Percentiles rank a stretch among this genome's conserved stretches.
These are phyloP conservation scores for Nyssa sinensis DNA, from an alignment of 148 eudicot species.

Conservation along the genomic window DNA sequence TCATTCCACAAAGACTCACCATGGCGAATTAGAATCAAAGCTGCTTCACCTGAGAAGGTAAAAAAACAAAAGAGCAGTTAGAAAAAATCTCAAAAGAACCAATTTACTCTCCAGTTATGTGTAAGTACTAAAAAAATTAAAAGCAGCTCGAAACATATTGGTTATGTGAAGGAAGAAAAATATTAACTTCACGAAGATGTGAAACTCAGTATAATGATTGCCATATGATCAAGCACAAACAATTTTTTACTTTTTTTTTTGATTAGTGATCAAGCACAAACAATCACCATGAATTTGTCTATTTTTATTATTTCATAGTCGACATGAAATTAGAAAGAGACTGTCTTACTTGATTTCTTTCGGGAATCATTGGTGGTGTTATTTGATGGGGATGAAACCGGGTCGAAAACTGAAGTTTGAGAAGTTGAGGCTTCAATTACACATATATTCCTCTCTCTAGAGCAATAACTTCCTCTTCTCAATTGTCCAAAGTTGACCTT, in stretches of 20 bases:
- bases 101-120: background rate
- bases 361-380: slow-evolving; percentile 35
- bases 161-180: background rate
- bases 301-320: background rate
- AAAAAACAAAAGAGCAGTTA: slow-evolving; percentile 1
- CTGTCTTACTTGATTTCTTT: slow-evolving; percentile 68
- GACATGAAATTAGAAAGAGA: background rate
- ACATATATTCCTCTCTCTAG: slow-evolving; percentile 35
- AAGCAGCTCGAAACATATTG: too few relatives aligned
- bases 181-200: too few relatives aligned
- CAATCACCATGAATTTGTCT: too few relatives aligned
- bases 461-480: slow-evolving; percentile 30
- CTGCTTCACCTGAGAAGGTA: slow-evolving; percentile 67
- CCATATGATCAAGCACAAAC: background rate
- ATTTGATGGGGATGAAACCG: slow-evolving; percentile 42
- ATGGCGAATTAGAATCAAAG: slow-evolving; percentile 85
- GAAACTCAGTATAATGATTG: background rate
- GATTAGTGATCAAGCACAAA: background rate
- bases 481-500: slow-evolving; percentile 31
- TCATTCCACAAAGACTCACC: slow-evolving; percentile 98
- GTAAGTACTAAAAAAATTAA: too few relatives aligned
- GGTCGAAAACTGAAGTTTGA: slow-evolving; percentile 41
- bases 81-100: background rate
- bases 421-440: slow-evolving; percentile 59
- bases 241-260: too few relatives aligned